Evolutionary conservation across 345 rosid species (phyloP).

Genomic region (Syzygium aqueum): DNA sequence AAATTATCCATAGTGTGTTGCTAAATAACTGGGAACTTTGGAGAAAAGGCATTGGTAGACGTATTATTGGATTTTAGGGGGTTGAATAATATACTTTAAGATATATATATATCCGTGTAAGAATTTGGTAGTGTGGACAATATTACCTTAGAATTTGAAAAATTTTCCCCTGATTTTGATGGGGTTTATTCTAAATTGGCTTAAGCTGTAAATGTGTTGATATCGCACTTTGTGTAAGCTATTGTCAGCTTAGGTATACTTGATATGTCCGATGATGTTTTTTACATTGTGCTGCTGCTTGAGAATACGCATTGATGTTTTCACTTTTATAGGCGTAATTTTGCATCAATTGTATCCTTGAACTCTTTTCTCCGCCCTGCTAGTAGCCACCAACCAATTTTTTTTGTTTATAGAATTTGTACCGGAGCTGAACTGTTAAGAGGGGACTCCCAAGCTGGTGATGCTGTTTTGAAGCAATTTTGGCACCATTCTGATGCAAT

Average conservation of each 20-base stretch:
- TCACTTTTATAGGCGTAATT: neutral
- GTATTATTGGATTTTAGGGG: neutral
- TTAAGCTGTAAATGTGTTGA: neutral
- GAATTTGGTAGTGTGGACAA: neutral
- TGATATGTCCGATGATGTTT: neutral
- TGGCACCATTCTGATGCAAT: slow-evolving; percentile 89
- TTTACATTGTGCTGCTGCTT: neutral
- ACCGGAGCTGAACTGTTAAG: slow-evolving; percentile 61
- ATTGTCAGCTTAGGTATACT: neutral
- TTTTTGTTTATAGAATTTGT: slow-evolving; percentile 35
- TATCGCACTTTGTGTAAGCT: neutral
- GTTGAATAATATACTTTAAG: neutral
- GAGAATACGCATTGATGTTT: neutral
- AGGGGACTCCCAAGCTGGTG: slow-evolving; percentile 42
- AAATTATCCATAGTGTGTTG: neutral
- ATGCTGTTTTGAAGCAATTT: slow-evolving; percentile 70
- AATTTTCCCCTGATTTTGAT: neutral
- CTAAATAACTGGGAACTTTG: neutral
- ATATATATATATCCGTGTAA: neutral
- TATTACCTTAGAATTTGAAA: neutral
- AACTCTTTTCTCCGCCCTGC: neutral
- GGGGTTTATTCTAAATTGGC: neutral
- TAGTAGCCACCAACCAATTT: neutral
- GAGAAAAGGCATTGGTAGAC: neutral
- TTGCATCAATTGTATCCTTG: neutral